These are phyloP conservation scores for Diversispora epigaea DNA, from an alignment of 192 early-diverging fungal genomes.

Conservation along the genomic window DNA sequence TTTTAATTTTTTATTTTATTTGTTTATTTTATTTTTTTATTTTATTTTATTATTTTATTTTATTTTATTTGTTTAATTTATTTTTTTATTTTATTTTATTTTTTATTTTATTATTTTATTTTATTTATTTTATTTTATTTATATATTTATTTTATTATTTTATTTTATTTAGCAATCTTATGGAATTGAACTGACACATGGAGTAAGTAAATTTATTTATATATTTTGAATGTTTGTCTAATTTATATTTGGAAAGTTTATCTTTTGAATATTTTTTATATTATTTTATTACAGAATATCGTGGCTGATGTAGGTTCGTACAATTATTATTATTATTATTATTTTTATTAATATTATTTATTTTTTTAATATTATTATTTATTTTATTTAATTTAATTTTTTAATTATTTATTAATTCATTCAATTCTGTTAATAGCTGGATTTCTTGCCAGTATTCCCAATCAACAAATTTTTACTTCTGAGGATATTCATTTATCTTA, in stretches of 20 bases:
- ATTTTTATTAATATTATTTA: neutral
- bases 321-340: too few relatives aligned
- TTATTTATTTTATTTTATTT: neutral
- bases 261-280: neutral
- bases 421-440: conserved; percentile 33
- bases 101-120: neutral
- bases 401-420: neutral
- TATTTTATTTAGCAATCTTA: conserved; percentile 11
- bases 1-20: neutral
- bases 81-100: neutral
- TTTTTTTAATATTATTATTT: too few relatives aligned
- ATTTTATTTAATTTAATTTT: too few relatives aligned
- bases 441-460: conserved; percentile 36
- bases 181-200: conserved; percentile 38
- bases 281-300: conserved; percentile 30
- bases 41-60: neutral
- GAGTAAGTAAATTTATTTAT: conserved; percentile 31
- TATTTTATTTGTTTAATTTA: neutral
- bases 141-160: neutral
- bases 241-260: neutral
- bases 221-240: neutral
- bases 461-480: conserved; percentile 34
- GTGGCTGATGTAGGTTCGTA: conserved; percentile 39
- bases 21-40: neutral
- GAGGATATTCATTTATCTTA: conserved; percentile 40